Percentiles rank a stretch among this genome's conserved stretches.
Evolutionary conservation across 2,329 filamentous ascomycete species (phyloP).

Genomic region (Pseudogymnoascus sp.): DNA sequence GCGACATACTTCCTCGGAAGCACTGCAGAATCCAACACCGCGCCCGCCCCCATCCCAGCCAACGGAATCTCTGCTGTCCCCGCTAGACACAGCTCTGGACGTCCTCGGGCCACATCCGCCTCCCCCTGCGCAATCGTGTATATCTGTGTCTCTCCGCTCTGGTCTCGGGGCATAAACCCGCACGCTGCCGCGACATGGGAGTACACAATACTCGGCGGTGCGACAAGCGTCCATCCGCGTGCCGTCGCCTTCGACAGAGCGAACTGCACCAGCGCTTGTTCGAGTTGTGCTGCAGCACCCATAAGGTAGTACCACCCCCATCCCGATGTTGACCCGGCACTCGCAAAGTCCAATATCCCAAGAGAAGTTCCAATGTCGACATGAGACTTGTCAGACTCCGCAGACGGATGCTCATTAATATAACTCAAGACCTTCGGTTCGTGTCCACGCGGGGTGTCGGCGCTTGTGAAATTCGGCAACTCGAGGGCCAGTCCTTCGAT

Average conservation of each 20-base stretch:
- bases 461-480: conserved; percentile 79
- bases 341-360: conserved; percentile 83
- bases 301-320: conserved; percentile 98
- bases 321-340: conserved; percentile 71
- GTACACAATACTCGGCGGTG: conserved; percentile 86
- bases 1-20: conserved; percentile 76
- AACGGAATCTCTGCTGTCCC: conserved; percentile 94
- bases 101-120: conserved; percentile 52
- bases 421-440: conserved; percentile 62
- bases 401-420: conserved; percentile 67
- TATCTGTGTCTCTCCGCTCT: conserved; percentile 84
- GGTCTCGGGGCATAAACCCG: conserved; percentile 88
- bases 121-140: conserved; percentile 67
- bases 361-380: conserved; percentile 79
- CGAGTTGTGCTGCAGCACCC: conserved; percentile 87
- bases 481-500: conserved; percentile 69
- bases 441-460: conserved; percentile 63
- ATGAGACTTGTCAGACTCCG: conserved; percentile 52
- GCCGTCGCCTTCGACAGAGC: conserved; percentile 65
- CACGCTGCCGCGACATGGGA: conserved; percentile 83
- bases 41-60: conserved; percentile 78
- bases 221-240: conserved; percentile 71
- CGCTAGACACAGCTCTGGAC: conserved; percentile 67
- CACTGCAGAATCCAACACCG: conserved; percentile 54
- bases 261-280: conserved; percentile 87